Evolutionary conservation across 179 eudicot species (phyloP), one percentile per base, ranked within the genome.

Genomic region (Pouteria campechiana): DNA sequence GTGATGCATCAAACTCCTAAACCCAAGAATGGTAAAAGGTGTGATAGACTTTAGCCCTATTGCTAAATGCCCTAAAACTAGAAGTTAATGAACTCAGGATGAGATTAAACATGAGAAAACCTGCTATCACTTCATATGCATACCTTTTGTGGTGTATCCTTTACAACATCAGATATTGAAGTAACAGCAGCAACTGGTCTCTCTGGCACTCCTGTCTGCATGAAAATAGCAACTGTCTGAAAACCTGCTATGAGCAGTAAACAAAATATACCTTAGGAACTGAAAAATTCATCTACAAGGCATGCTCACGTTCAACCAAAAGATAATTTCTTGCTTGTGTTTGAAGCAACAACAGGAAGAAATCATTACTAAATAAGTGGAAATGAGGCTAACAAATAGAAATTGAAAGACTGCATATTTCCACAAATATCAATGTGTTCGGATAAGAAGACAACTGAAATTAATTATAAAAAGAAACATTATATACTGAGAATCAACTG

Each of bases 221-320:
- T 72, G 96, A 87, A 92, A 92, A 92, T 83, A 92, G 92, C 81
- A 92, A 92, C 93, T 88, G 88, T 87, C 94, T 83, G 96, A 92
- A 92, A 92, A 87, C 94, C 96, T 88, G 99, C 94, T 92, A 73
- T 79, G 64, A 60, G 80, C 80, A 66, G 70, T 92, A 80, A 77
- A 81, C 90, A 89, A 76, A 76, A 68, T 71, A 42, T 67, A 74
- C 92, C 93, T 83, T 74, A 82, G 94, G 73, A 55, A 68, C 61
- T 20, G 70, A 55, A 67, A 65, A 29, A 45, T 36, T 16, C 41
- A 63, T 41, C 28, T 46, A 14, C 16, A 61, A n/a, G n/a, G 50
- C 25, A 62, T 32, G 41, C 41, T 49, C 50, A 37, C 54, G 23
- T 46, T 44, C 24, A 63, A 16, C 58, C 24, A 21, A 29, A 53